phyloP scores from a whole-genome alignment of 2,329 filamentous ascomycete genomes.

The Talaromyces amestolkiae region DNA sequence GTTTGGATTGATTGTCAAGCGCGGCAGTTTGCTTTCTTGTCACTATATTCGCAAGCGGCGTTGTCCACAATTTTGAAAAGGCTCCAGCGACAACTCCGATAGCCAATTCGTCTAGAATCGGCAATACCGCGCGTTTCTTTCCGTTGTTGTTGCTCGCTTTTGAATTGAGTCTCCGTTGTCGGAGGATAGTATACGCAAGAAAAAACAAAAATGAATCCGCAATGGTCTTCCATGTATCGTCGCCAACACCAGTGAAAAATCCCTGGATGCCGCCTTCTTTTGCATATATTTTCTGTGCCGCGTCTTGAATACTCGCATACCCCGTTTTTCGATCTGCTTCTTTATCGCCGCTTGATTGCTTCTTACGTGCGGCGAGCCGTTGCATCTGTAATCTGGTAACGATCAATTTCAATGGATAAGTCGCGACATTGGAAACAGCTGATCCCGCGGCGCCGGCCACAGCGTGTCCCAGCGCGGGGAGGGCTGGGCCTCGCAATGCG shows the following conservation, averaged over 20 bases:
- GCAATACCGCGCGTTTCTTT: constrained; percentile 45
- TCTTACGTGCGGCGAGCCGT: constrained; percentile 51
- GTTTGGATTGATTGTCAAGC: constrained; percentile 26
- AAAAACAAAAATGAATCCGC: constrained; percentile 84
- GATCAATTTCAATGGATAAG: constrained; percentile 79
- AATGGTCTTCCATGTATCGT: constrained; percentile 65
- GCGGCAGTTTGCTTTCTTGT: constrained; percentile 74
- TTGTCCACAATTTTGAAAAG: constrained; percentile 71
- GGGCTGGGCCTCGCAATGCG: constrained; percentile 41
- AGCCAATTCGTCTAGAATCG: constrained; percentile 68
- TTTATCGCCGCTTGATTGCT: background rate
- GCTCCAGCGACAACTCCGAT: constrained; percentile 70
- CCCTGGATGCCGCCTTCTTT: constrained; percentile 72
- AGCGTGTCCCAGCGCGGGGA: constrained; percentile 78
- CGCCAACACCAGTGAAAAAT: constrained; percentile 66
- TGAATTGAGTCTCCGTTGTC: constrained; percentile 45
- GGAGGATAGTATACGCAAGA: constrained; percentile 67
- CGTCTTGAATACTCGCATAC: constrained; percentile 67
- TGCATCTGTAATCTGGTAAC: constrained; percentile 81
- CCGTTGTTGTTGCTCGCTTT: constrained; percentile 25
- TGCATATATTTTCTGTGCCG: constrained; percentile 66
- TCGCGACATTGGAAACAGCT: constrained; percentile 71
- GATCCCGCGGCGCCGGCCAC: constrained; percentile 75
- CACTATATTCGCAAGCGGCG: constrained; percentile 77
- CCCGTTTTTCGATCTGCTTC: constrained; percentile 55